Evolutionary conservation across 768 basidiomycete genomes (phyloP), one percentile per base, ranked within the genome.

Genomic region (Chalciporus sphaerocephalus): DNA sequence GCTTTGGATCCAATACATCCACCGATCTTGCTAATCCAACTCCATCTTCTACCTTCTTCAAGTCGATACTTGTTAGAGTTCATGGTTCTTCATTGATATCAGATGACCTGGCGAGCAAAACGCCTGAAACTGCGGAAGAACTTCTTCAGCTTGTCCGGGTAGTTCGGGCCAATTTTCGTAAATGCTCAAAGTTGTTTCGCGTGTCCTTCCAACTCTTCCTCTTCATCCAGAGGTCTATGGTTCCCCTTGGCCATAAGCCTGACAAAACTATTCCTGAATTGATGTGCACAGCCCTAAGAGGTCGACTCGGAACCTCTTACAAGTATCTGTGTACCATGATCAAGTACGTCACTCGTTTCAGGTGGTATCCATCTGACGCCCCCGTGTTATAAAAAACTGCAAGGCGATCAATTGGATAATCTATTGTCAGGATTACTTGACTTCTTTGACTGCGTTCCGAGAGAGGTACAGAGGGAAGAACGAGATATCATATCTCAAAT

Each of bases 141-240:
- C 42, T 79, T 2, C 49, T 76, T 32, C 39, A 47, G 8, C 48
- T 56, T 3, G 52, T 81, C 9, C 65, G 71, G 35, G 54, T 55
- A 11, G 73, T 75, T 5, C 74, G 75, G 3, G 24, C 32, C 2
- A 44, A 55, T 4, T 71, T 79, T 42, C 61, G 52, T n/a, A 46
- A 45, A 40, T 60, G 54, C 12, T 59, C 62, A 6, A 60, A 61
- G 17, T 47, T 60, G 16, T 48, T 79, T 33, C 74, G 76, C 2
- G 53, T 81, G 2, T 78, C 73, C 6, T 79, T 82, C 50, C 61
- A 66, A 15, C 40, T 84, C 15, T 55, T 83, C 40, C 57, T 66
- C 9, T 53, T 65, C 1, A 58, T 82, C 0, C 74, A 76, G 38
- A 48, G 53, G 4, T 74, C 76, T 30, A 67, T 83, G 58, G 50